A percentile compares a stretch with the other conserved stretches of the same genome.
Evolutionary conservation across 345 rosid species (phyloP).

Genomic region (Heritiera fomes): DNA sequence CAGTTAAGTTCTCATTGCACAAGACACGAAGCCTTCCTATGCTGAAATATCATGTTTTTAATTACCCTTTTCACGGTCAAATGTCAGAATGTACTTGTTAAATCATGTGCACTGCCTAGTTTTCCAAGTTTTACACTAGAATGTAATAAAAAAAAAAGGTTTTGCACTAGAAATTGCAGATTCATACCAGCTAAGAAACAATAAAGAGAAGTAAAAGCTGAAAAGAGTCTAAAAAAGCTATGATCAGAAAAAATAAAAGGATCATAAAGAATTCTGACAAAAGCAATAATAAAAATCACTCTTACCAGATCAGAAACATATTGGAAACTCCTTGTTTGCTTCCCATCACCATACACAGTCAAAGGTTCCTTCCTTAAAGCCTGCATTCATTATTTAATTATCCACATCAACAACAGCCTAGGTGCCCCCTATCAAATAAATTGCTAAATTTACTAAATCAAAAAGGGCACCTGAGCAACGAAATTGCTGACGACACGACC

Average conservation of each 20-base stretch:
- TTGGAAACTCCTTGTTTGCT: slow-evolving; percentile 99
- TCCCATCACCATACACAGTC: slow-evolving; percentile 99
- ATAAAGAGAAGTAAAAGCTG: not conserved
- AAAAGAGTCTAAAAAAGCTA: not conserved
- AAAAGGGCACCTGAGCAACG: slow-evolving; percentile 79
- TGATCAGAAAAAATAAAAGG: not conserved
- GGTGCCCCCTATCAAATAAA: not conserved
- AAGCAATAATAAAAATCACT: not conserved
- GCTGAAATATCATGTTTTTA: not conserved
- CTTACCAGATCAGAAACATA: slow-evolving; percentile 95
- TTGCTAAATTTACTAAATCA: not conserved
- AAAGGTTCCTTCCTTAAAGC: slow-evolving; percentile 94
- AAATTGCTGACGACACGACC: slow-evolving; percentile 99
- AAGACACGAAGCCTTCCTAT: not conserved
- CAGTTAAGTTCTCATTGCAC: not conserved
- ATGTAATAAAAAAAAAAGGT: not conserved
- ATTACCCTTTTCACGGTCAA: not conserved
- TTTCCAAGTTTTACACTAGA: not conserved
- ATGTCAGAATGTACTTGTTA: not conserved
- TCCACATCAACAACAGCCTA: not conserved
- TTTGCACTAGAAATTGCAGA: not conserved
- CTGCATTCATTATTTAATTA: slow-evolving; percentile 41
- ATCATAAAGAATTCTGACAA: not conserved
- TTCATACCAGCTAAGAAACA: not conserved
- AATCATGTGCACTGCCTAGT: not conserved